These are phyloP conservation scores for Planoprotostelium fungivorum DNA, from an alignment of 78 protist species.

Conservation along the genomic window DNA sequence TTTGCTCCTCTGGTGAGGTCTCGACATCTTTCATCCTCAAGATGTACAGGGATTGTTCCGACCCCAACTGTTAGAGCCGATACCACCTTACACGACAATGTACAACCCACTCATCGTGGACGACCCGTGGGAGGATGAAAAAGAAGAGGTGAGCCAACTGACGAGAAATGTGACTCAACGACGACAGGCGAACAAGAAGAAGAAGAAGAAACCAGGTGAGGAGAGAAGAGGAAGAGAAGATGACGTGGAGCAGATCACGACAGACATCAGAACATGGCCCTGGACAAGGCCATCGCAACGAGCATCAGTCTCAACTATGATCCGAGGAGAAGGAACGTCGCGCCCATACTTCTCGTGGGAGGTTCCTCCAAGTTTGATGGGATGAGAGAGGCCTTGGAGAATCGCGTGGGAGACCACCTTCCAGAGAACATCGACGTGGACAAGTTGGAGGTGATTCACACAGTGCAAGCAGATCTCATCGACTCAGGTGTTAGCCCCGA, in stretches of 20 bases:
- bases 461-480: background rate
- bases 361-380: background rate
- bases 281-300: background rate
- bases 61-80: background rate
- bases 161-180: too few species aligned
- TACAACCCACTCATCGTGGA: background rate
- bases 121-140: background rate
- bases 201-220: background rate
- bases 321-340: background rate
- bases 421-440: background rate
- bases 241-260: background rate
- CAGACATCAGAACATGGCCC: background rate
- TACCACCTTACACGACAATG: background rate
- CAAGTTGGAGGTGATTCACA: background rate
- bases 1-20: background rate
- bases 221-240: background rate
- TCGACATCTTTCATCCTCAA: background rate
- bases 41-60: background rate
- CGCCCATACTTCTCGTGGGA: background rate
- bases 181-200: background rate
- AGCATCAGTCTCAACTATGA: background rate
- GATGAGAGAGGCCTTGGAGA: background rate
- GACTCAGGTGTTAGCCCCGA: background rate
- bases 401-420: background rate
- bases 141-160: too few species aligned